Base-by-base conservation (phyloP, 2,329 filamentous ascomycete species). In the Blastomyces parvus region DNA sequence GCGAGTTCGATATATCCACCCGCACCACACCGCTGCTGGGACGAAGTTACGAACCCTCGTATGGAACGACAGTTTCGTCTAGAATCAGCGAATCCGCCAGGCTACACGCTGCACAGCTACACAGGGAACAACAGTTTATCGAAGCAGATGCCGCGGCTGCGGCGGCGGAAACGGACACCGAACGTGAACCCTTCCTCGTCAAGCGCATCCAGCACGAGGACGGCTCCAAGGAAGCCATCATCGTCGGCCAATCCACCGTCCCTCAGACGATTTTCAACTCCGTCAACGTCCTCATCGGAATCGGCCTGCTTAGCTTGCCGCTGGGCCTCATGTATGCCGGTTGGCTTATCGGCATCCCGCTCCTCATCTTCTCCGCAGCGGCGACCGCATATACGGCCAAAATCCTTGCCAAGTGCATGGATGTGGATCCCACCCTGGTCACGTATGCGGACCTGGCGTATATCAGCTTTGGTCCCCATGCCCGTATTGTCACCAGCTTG, bases 211-310 rank as follows among this genome's bases (percentile, higher is more conserved):
- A 95, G 73, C 89, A 94, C 67, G 81, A 84, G 69, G 91, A 94
- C 68, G 91, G 94, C 52, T 91, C 88, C 71, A 84, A 93, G 58
- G 85, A 96, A 63, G 84, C 93, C 69, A 84, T 93, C 2, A 87
- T 96, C 2, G 88, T 96, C 66, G 93, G 93, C 48, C 91, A 95
- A 78, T 96, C 91, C n/a, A 99, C 93, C 0, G 81, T 97, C 19
- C 91, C 91, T 0, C 93, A 97, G 78, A 97, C 93, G 7, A 84
- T 97, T 66, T 96, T 97, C 81, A 99, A 99, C 77, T 95, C 91
- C 2, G 93, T 93, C 73, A 96, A 96, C 68, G 90, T 95, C 60
- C 79, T 97, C 64, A 93, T 97, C 65, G 92, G 92, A 19, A 88
- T 99, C 38, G 93, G 93, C 0, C 79, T 99, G 38, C 82, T 99